Conservation (phyloP, 768 basidiomycete genomes). For the Phlebiopsis flavidoalba region DNA sequence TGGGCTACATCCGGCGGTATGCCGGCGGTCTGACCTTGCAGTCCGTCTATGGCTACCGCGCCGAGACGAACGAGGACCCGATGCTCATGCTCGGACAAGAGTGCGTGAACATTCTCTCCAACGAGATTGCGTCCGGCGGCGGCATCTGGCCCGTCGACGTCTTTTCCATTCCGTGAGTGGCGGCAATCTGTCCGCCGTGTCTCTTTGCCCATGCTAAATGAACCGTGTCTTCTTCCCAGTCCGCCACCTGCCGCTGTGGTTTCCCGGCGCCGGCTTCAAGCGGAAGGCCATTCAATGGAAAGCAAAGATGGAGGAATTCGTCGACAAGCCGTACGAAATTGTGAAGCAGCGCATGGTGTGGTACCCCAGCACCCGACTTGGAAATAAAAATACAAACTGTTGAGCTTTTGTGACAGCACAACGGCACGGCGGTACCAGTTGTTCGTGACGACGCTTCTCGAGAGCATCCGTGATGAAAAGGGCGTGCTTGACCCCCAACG, state of each 20-base stretch:
- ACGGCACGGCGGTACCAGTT: conserved; percentile 33
- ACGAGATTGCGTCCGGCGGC: conserved; percentile 37
- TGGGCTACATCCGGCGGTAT: conserved; percentile 34
- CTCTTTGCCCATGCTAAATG: conserved; percentile 9
- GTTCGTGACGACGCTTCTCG: conserved; percentile 50
- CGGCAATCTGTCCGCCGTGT: neutral
- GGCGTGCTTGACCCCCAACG: conserved; percentile 29
- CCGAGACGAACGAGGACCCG: conserved; percentile 32
- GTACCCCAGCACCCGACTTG: neutral
- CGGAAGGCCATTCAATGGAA: conserved; percentile 58
- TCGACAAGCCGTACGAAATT: conserved; percentile 56
- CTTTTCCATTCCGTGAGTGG: conserved; percentile 30
- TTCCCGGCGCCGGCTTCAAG: conserved; percentile 66
- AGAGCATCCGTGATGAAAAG: conserved; percentile 34
- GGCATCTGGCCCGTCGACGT: conserved; percentile 40
- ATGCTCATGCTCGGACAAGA: conserved; percentile 39
- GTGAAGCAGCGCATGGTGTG: conserved; percentile 54
- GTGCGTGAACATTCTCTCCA: conserved; percentile 36
- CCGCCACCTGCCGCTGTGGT: conserved; percentile 56
- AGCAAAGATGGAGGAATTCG: conserved; percentile 56
- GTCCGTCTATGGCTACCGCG: conserved; percentile 60
- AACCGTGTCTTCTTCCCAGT: conserved; percentile 31
- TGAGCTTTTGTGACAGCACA: conserved; percentile 21
- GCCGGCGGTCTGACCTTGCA: conserved; percentile 49
- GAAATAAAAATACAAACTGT: neutral